Percentiles rank a stretch among this genome's conserved stretches.
These are phyloP conservation scores for Ceratocystis smalleyi DNA, from an alignment of 2,329 filamentous ascomycete species.

Conservation along the genomic window DNA sequence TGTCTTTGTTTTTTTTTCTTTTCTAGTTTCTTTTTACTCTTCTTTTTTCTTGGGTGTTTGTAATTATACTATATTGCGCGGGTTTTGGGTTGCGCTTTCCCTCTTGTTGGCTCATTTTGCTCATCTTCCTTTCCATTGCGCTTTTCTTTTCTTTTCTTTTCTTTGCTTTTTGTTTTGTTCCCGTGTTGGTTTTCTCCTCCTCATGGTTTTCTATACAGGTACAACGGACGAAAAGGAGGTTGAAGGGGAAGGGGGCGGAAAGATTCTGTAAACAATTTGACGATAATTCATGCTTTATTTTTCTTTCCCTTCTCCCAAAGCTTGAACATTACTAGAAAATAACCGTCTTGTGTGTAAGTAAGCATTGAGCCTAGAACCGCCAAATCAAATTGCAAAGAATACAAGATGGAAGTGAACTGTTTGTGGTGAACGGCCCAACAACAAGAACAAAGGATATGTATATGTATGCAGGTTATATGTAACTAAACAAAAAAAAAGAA, in stretches of 20 bases:
- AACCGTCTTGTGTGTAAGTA: background rate
- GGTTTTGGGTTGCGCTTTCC: background rate
- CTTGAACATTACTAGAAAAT: background rate
- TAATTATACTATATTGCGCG: background rate
- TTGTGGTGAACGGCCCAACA: background rate
- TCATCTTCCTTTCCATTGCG: background rate
- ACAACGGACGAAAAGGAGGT: too few species aligned
- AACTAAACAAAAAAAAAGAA: background rate
- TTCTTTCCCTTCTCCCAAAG: background rate
- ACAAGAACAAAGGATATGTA: background rate
- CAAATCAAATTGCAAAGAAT: too few species aligned
- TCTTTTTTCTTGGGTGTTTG: background rate
- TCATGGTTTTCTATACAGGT: background rate
- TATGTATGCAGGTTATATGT: conserved; percentile 5
- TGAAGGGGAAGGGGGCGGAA: too few species aligned
- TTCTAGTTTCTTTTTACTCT: background rate
- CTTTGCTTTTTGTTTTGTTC: background rate
- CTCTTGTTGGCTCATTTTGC: background rate
- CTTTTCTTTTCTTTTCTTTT: background rate
- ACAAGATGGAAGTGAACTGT: background rate
- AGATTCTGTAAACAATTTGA: background rate
- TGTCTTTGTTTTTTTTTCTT: background rate
- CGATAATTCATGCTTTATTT: background rate
- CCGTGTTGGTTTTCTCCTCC: background rate
- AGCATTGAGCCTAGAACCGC: background rate